phyloP scores from a whole-genome alignment of 75 land plant genomes.

The Sequoiadendron giganteum region DNA sequence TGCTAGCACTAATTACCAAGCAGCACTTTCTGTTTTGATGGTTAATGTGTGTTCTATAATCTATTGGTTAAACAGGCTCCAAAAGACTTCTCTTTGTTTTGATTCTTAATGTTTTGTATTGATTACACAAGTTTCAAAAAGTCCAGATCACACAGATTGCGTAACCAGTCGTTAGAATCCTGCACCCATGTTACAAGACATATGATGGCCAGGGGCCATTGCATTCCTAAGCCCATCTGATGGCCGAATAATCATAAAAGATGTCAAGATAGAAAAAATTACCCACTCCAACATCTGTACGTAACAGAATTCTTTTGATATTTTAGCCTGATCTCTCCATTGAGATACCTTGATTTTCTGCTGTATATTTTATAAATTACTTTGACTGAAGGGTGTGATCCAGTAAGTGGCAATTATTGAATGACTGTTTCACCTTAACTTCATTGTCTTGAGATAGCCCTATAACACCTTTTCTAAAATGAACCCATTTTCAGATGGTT shows the following conservation, averaged over 20 bases:
- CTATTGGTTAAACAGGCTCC: background rate
- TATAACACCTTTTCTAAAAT: background rate
- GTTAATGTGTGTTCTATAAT: background rate
- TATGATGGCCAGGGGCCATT: background rate
- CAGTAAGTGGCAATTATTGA: no score
- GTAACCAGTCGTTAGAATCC: background rate
- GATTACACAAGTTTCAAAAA: background rate
- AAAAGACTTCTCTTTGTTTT: background rate
- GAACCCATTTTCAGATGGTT: background rate
- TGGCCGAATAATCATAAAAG: background rate
- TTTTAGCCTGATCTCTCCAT: background rate
- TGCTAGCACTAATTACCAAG: no score
- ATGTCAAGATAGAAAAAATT: background rate
- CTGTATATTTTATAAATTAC: no score
- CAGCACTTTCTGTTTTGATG: no score
- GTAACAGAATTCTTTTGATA: background rate
- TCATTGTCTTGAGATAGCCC: no score
- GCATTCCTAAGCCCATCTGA: no score
- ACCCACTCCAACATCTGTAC: background rate
- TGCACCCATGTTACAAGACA: background rate
- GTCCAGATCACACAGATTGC: background rate
- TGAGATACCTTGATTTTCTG: no score
- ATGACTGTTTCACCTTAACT: no score
- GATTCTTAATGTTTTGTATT: background rate
- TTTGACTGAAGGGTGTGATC: no score